phyloP scores from a whole-genome alignment of 2,329 filamentous ascomycete species.

The Pestalotiopsis sp. region DNA sequence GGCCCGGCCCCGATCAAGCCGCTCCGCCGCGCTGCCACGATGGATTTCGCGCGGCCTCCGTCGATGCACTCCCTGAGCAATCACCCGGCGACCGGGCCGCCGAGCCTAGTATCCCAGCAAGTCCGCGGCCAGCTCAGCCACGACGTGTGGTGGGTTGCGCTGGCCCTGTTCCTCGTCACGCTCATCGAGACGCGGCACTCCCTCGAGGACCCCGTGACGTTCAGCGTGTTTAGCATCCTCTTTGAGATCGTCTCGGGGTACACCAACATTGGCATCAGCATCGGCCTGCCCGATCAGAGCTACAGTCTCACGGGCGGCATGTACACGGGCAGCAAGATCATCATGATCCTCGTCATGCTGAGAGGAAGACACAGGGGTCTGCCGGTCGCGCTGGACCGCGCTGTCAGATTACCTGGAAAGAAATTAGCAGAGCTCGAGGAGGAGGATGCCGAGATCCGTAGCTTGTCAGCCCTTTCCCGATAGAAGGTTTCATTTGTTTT shows the following conservation, averaged over 20 bases:
- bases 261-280: constrained; percentile 61
- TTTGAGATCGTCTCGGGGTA: constrained; percentile 62
- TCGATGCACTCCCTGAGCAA: constrained; percentile 11
- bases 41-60: constrained; percentile 8
- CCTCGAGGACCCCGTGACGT: constrained; percentile 51
- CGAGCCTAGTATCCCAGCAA: constrained; percentile 55
- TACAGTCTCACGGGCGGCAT: constrained; percentile 61
- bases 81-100: neutral
- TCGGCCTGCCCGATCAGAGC: constrained; percentile 53
- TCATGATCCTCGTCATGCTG: constrained; percentile 12
- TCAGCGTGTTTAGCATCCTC: constrained; percentile 60
- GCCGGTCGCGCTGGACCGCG: constrained; percentile 8
- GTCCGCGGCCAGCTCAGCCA: constrained; percentile 64
- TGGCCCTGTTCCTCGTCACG: constrained; percentile 62
- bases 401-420: constrained; percentile 14
- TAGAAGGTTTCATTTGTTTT: neutral
- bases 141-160: constrained; percentile 66
- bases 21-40: constrained; percentile 20
- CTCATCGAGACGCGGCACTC: constrained; percentile 62
- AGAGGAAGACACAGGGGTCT: constrained; percentile 9
- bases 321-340: constrained; percentile 45
- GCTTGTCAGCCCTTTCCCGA: constrained; percentile 5
- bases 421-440: constrained; percentile 12
- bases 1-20: constrained; percentile 14
- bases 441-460: constrained; percentile 13